Base-by-base conservation (phyloP, 2,329 filamentous ascomycete species). In the Ophiocordyceps camponoti-floridani region DNA sequence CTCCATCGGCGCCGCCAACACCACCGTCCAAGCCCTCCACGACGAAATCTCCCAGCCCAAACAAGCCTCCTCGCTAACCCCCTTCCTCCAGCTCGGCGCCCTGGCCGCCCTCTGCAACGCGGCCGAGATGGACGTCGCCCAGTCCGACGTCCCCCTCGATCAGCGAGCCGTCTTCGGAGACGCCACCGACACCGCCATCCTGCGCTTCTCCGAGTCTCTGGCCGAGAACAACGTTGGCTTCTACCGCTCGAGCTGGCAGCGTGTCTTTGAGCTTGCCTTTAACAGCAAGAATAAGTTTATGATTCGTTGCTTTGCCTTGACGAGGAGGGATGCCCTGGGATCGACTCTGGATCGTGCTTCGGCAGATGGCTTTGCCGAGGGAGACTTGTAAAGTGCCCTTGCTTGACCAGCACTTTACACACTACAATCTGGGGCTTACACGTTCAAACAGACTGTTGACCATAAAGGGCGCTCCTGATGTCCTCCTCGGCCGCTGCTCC, bases 231-330 rank as follows among this genome's bases (percentile, higher is more conserved):
- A 73, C 0, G 75, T 84, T 0, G 60, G 68, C 0, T 70, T 80
- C 43, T 62, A 82, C 5, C 72, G 77, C 8, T 65, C 68, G 13
- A 66, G 70, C 49, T 86, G 80, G 79, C 70, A 71, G 44, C 77
- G 73, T 44, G 69, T 73, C 2, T 86, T 77, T 51, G 76, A 82
- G 45, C 64, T 84, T 27, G 74, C 79, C 0, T 88, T 88, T 59
- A 87, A 87, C 63, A 84, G 79, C 62, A 84, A 84, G 65, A 87
- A 86, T 62, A 88, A 88, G 60, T 87, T 78, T 56, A 87, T 86
- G 76, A 73, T 87, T 45, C 70, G 75, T 31, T 70, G 78, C 0
- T 72, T 80, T 43, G 65, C 65, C 2, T 51, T 70, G 37, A 60
- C 58, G 2, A 55, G 62, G 28, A 55, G 58, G n/a, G 56, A 56